These are phyloP conservation scores for Xylaria longipes DNA, from an alignment of 495 filamentous ascomycete species.

Conservation along the genomic window DNA sequence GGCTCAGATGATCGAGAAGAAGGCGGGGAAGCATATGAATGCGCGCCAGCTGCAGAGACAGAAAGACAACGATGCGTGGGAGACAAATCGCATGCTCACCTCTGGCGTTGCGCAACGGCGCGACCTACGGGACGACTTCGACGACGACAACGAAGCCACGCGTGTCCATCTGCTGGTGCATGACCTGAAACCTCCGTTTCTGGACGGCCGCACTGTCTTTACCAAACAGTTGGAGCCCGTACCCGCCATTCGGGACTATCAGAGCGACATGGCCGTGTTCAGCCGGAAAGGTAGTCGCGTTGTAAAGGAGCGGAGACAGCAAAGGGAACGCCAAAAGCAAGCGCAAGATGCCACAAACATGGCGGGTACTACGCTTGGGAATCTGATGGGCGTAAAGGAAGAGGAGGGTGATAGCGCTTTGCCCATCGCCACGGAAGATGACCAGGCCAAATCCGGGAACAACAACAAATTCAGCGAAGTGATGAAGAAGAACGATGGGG, in stretches of 20 bases:
- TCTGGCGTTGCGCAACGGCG: conserved; percentile 92
- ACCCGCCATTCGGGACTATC: conserved; percentile 88
- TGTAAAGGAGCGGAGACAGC: conserved; percentile 87
- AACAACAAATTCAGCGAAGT: conserved; percentile 90
- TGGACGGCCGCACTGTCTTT: conserved; percentile 94
- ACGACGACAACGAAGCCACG: conserved; percentile 90
- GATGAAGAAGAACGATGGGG: conserved; percentile 86
- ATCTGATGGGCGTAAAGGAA: conserved; percentile 93
- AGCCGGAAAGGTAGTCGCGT: conserved; percentile 94
- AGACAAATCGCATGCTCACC: conserved; percentile 97
- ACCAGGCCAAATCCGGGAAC: conserved; percentile 47
- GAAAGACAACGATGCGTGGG: conserved; percentile 96
- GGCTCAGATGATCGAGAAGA: conserved; percentile 73
- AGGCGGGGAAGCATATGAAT: conserved; percentile 70
- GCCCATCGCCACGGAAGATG: conserved; percentile 75
- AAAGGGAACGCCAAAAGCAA: conserved; percentile 92
- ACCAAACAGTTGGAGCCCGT: conserved; percentile 97
- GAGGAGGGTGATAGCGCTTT: conserved; percentile 91
- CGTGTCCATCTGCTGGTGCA: conserved; percentile 92
- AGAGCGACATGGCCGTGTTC: conserved; percentile 99
- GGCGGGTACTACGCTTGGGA: conserved; percentile 89
- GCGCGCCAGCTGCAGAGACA: conserved; percentile 81
- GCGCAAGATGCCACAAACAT: conserved; percentile 95
- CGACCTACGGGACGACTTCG: conserved; percentile 79
- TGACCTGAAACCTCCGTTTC: conserved; percentile 91